These are phyloP conservation scores for Secale cereale DNA, from an alignment of 176 grass and related monocot genomes.

Conservation along the genomic window DNA sequence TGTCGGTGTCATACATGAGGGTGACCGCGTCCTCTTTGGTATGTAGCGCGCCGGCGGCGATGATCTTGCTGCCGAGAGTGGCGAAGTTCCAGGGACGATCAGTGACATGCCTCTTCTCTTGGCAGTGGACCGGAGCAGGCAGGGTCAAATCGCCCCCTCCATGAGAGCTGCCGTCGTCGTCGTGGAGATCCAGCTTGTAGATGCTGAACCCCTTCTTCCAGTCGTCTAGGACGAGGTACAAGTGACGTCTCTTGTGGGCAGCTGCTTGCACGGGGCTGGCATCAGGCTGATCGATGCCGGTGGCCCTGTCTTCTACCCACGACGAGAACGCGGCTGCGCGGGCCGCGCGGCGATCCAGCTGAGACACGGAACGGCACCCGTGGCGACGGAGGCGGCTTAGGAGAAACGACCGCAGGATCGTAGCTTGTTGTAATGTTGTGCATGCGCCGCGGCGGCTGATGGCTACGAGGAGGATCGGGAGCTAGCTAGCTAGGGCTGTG, in stretches of 20 bases:
- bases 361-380: not conserved
- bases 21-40: not conserved
- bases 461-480: too few relatives aligned
- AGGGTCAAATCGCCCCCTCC: not conserved
- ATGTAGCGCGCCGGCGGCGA: not conserved
- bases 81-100: not conserved
- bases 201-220: not conserved
- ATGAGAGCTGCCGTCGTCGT: not conserved
- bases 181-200: not conserved
- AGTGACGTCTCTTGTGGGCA: not conserved
- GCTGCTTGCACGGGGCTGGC: not conserved
- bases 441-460: too few relatives aligned
- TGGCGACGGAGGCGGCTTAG: not conserved
- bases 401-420: not conserved
- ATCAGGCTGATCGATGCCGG: not conserved
- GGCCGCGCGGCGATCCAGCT: not conserved
- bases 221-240: not conserved
- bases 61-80: not conserved
- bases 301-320: too few relatives aligned
- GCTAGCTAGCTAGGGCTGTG: too few relatives aligned
- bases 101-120: not conserved
- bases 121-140: not conserved
- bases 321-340: too few relatives aligned
- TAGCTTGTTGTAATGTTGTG: too few relatives aligned
- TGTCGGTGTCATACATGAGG: not conserved